Base-by-base conservation (phyloP, 1,284 basidiomycete genomes). In the Hortiboletus rubellus region DNA sequence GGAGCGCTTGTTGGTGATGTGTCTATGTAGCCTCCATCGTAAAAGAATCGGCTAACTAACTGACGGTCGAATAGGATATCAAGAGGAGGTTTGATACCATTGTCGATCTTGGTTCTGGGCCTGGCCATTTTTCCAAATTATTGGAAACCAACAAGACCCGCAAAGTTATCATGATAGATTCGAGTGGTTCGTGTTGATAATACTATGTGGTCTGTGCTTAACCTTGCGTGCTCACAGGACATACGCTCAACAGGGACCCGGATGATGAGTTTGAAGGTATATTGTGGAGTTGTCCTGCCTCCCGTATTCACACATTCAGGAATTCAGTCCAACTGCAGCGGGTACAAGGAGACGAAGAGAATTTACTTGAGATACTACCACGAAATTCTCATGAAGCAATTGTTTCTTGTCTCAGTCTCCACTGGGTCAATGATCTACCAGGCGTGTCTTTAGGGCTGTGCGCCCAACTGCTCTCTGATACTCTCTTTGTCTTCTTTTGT, bases 371-470 rank as follows among this genome's bases (percentile, higher is more conserved):
- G 57, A 71, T 74, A 22, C 78, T 98, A 30, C 79, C 81, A 14
- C 83, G 79, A 7, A 84, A 91, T 58, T 91, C 91, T 22, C 88
- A 96, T 70, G 96, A 99, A 70, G 94, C 93, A 41, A 85, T 99
- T 46, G 87, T 98, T 34, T 96, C 93, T 15, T 94, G 92, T 66
- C 82, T 97, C 3, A 91, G 89, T 56, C 79, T 99, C 52, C 97
- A 99, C 67, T 99, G 97, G 97, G 87, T 98, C 10, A 99, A 99
- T 66, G 97, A 99, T 75, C 82, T 99, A 14, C 96, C 96, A 58
- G 94, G 93, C 91, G 8, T 40, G 56, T 58, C 44, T 42, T 77
- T 59, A n/a, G 34, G 40, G 15, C 36, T 47, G n/a, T 38, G 17
- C 14, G 46, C 22, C 3, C 15, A 36, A 33, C 46, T 18, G 7